Evolutionary conservation across 176 grass and related monocot genomes (phyloP).

Genomic region (Cenchrus purpureus): DNA sequence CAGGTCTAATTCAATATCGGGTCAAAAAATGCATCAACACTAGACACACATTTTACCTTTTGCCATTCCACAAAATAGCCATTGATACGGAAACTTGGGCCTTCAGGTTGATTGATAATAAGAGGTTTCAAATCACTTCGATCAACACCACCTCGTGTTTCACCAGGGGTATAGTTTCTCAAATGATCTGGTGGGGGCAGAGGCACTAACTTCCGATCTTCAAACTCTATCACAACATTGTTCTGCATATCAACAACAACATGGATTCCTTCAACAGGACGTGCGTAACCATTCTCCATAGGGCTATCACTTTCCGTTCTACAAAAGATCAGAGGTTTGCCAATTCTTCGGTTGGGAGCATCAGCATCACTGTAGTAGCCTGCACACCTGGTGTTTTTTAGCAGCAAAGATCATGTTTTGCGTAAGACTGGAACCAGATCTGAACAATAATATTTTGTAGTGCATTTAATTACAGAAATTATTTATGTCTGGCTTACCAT

Average conservation of each 20-base stretch:
- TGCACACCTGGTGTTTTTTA: conserved; percentile 17
- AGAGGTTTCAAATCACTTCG: conserved; percentile 92
- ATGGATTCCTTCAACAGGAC: conserved; percentile 92
- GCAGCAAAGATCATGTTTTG: background rate
- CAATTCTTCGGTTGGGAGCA: conserved; percentile 83
- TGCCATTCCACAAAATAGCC: conserved; percentile 97
- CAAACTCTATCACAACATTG: conserved; percentile 86
- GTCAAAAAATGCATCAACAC: background rate
- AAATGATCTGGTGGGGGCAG: conserved; percentile 86
- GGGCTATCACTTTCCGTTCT: conserved; percentile 94
- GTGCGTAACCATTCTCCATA: conserved; percentile 98
- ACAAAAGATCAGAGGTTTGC: conserved; percentile 94
- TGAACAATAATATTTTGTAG: background rate
- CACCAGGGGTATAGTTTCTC: conserved; percentile 94
- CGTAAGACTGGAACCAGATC: background rate
- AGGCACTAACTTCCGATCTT: conserved; percentile 89
- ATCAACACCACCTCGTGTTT: conserved; percentile 88
- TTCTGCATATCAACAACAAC: conserved; percentile 92
- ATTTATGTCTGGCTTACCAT: conserved; percentile 51
- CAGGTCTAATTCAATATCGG: background rate
- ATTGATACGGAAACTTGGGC: conserved; percentile 93
- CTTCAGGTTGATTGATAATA: conserved; percentile 86
- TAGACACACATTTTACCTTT: conserved; percentile 56
- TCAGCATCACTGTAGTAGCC: conserved; percentile 66
- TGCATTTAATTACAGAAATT: background rate